Conservation (phyloP, 352 stramenopile species). For the Saprolegnia parasitica region DNA sequence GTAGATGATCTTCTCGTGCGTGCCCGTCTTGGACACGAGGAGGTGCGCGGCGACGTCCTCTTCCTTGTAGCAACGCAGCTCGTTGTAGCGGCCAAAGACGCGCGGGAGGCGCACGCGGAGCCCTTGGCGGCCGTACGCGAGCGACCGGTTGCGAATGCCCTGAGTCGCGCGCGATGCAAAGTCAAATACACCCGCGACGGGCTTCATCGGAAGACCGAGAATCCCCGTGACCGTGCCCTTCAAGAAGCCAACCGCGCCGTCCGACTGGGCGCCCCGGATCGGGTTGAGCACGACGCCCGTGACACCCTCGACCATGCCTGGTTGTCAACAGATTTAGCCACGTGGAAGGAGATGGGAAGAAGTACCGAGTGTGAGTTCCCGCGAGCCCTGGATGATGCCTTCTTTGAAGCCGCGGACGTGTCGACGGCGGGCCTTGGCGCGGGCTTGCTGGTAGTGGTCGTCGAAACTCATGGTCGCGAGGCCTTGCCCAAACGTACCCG, state of each 20-base stretch:
- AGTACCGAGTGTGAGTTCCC: conserved; percentile 75
- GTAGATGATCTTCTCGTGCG: conserved; percentile 83
- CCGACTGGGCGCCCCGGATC: conserved; percentile 74
- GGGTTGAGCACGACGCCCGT: conserved; percentile 73
- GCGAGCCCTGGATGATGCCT: conserved; percentile 77
- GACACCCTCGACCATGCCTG: conserved; percentile 52
- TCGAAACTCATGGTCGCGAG: conserved; percentile 82
- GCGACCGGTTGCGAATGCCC: conserved; percentile 75
- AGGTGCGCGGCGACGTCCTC: conserved; percentile 82
- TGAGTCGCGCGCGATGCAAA: conserved; percentile 85
- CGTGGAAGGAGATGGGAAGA: conserved; percentile 32
- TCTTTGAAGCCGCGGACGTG: conserved; percentile 77
- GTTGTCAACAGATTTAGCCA: not conserved
- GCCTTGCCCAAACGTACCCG: conserved; percentile 81
- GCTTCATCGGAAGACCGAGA: conserved; percentile 81
- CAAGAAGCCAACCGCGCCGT: conserved; percentile 77
- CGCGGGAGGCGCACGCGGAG: conserved; percentile 67
- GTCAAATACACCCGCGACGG: conserved; percentile 84
- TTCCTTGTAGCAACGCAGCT: conserved; percentile 87
- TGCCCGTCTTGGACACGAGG: conserved; percentile 68
- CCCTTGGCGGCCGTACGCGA: conserved; percentile 76
- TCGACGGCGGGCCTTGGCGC: conserved; percentile 62
- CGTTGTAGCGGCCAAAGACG: conserved; percentile 86
- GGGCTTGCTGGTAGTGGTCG: conserved; percentile 84
- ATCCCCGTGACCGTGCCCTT: conserved; percentile 83